phyloP scores from a whole-genome alignment of 2,329 filamentous ascomycete species.

The Botrytis byssoidea region DNA sequence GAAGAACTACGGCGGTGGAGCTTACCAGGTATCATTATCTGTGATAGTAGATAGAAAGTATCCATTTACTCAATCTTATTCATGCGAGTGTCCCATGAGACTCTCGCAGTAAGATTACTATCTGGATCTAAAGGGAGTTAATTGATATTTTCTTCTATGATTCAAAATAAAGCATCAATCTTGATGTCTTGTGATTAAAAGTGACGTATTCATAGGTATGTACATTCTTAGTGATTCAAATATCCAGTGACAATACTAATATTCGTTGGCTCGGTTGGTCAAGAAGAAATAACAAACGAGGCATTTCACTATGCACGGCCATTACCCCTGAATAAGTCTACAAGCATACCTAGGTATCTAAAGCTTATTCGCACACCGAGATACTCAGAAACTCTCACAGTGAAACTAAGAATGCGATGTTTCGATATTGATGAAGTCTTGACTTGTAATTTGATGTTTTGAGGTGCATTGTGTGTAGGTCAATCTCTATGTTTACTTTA shows the following conservation, averaged over 20 bases:
- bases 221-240: neutral
- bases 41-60: neutral
- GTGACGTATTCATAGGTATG: neutral
- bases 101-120: neutral
- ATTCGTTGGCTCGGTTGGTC: neutral
- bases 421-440: neutral
- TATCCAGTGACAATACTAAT: neutral
- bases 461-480: no score
- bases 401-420: no score
- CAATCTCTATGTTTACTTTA: no score
- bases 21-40: conserved; percentile 2
- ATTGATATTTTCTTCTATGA: neutral
- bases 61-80: neutral
- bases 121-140: neutral
- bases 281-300: neutral
- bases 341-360: no score
- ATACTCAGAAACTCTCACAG: no score
- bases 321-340: neutral
- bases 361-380: neutral
- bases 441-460: no score
- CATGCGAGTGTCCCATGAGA: neutral
- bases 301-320: neutral
- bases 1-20: neutral
- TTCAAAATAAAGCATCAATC: neutral
- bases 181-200: neutral